phyloP scores from a whole-genome alignment of 2,329 filamentous ascomycete genomes.

The Alternaria tenuissima region DNA sequence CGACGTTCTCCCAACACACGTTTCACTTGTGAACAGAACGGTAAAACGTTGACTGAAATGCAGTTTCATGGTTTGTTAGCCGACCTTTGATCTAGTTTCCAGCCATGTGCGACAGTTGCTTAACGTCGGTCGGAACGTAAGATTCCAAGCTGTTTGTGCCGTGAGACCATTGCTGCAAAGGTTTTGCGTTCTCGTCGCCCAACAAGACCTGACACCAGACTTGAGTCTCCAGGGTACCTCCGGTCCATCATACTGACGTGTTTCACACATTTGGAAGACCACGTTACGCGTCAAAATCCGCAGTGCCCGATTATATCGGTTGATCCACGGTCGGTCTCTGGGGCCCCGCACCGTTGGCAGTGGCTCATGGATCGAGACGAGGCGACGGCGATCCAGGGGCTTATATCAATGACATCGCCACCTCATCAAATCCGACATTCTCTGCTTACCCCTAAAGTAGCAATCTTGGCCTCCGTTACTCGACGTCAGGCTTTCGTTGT shows the following conservation, averaged over 20 bases:
- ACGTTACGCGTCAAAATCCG: constrained; percentile 23
- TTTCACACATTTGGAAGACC: constrained; percentile 12
- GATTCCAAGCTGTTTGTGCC: constrained; percentile 1
- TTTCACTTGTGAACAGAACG: constrained; percentile 9
- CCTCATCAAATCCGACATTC: neutral
- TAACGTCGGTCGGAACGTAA: constrained; percentile 18
- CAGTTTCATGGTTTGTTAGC: constrained; percentile 16
- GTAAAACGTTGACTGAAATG: constrained; percentile 4
- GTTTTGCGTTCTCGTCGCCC: constrained; percentile 2
- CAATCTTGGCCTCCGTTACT: neutral
- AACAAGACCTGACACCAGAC: neutral
- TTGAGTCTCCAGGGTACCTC: constrained; percentile 9
- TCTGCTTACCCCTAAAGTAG: constrained; percentile 6
- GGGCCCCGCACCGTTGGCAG: constrained; percentile 35
- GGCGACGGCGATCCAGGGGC: constrained; percentile 24
- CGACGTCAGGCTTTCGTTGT: neutral
- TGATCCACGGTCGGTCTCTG: constrained; percentile 32
- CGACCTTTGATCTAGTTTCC: neutral
- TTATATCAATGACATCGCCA: constrained; percentile 24
- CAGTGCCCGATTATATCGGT: constrained; percentile 16
- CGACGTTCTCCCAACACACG: constrained; percentile 11
- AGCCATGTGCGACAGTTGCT: constrained; percentile 15
- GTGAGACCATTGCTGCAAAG: constrained; percentile 3
- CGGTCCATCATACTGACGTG: constrained; percentile 19
- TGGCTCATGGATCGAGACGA: constrained; percentile 28